Evolutionary conservation across 2,329 filamentous ascomycete species (phyloP), one percentile per base, ranked within the genome.

Genomic region (Fusarium sp.): DNA sequence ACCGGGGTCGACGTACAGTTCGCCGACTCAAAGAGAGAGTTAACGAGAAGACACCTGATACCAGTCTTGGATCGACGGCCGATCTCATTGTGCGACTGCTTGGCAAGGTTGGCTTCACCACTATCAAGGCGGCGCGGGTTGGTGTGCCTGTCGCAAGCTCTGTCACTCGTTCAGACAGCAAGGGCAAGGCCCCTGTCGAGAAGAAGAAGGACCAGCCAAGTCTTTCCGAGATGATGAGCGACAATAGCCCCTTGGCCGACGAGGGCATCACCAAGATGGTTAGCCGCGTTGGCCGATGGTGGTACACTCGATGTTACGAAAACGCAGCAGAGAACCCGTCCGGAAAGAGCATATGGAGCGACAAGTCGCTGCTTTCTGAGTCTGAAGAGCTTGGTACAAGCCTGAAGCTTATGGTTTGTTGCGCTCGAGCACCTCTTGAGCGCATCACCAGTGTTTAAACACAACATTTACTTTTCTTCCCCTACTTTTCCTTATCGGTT

Each of bases 301-400:
- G 96, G 96, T 98, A 97, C 79, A 92, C 89, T 11, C 88, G 91
- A 51, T 97, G 95, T 82, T 98, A 97, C 77, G 95, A 97, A 79
- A 88, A 86, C 56, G 84, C 86, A 6, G 83, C 89, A 10, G 78
- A 86, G n/a, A 60, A 67, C 34, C 59, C 60, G 77, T 81, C 30
- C 71, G 83, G 48, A 76, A 77, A 74, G 62, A 87, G 91, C 76
- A 92, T 98, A 69, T 98, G 94, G 91, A 86, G 84, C 45, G 91
- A 97, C 75, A 87, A 85, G 55, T 85, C 85, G 11, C 80, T 98
- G 26, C 82, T 98, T 45, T 83, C 87, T 17, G 96, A 99, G 80
- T 97, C 94, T 74, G 92, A 96, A 79, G 89, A 91, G 76, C 89
- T 91, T 76, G 90, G 91, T 15, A 96, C 94, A 1, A 96, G 91